Conservation (phyloP, 805 yeast genomes). For the Candida easanensis region DNA sequence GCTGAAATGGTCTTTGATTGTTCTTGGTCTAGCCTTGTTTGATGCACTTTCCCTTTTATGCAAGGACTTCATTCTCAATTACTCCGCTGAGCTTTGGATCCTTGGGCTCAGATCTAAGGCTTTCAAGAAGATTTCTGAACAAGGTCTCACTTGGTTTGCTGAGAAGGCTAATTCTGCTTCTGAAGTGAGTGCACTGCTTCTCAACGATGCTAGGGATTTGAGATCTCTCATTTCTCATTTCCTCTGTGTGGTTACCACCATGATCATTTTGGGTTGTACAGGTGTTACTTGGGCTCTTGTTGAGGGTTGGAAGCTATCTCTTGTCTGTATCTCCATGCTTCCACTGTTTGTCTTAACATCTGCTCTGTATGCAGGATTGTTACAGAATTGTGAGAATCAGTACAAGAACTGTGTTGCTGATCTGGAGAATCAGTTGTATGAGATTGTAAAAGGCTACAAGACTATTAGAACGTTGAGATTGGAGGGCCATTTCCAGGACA, state of each 20-base stretch:
- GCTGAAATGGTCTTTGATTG: slow-evolving; percentile 65
- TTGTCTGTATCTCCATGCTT: slow-evolving; percentile 75
- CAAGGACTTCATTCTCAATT: slow-evolving; percentile 48
- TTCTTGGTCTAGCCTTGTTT: slow-evolving; percentile 56
- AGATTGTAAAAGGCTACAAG: slow-evolving; percentile 54
- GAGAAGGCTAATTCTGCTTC: slow-evolving; percentile 39
- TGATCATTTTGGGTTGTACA: slow-evolving; percentile 49
- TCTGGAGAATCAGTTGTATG: slow-evolving; percentile 50
- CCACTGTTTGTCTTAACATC: slow-evolving; percentile 60
- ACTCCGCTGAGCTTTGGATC: slow-evolving; percentile 69
- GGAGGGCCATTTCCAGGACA: slow-evolving; percentile 42
- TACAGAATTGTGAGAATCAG: slow-evolving; percentile 53
- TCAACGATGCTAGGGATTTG: slow-evolving; percentile 82
- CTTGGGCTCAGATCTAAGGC: slow-evolving; percentile 46
- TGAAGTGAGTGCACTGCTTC: slow-evolving; percentile 59
- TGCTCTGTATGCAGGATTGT: slow-evolving; percentile 45
- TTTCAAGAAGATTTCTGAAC: slow-evolving; percentile 47
- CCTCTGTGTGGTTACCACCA: slow-evolving; percentile 50
- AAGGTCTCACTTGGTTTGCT: slow-evolving; percentile 53
- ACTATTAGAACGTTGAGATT: slow-evolving; percentile 62
- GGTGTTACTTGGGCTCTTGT: slow-evolving; percentile 79
- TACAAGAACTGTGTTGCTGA: slow-evolving; percentile 57
- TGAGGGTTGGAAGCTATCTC: slow-evolving; percentile 81
- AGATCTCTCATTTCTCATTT: slow-evolving; percentile 63
- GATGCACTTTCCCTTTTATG: slow-evolving; percentile 60